Percentiles rank a stretch among this genome's conserved stretches.
These are phyloP conservation scores for Skeletonema tropicum DNA, from an alignment of 108 stramenopile genomes.

Conservation along the genomic window DNA sequence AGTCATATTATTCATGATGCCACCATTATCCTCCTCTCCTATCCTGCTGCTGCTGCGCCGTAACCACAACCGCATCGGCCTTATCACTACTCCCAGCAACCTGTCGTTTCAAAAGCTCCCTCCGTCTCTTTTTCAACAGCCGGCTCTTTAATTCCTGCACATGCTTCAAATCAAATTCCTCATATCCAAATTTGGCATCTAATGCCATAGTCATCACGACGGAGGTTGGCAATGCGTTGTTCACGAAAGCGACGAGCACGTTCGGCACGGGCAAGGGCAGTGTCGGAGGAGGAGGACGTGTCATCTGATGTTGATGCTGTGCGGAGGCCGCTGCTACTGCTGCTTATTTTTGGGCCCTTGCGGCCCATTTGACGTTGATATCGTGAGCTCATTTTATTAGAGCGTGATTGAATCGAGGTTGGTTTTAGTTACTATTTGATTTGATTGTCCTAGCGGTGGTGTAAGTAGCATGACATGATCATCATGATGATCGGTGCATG, in stretches of 20 bases:
- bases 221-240: conserved; percentile 35
- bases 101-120: conserved; percentile 10
- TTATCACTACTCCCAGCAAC: not conserved
- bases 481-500: not conserved
- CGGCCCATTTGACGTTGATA: conserved; percentile 78
- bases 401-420: not conserved
- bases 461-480: not conserved
- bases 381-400: conserved; percentile 37
- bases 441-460: not conserved
- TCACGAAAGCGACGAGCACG: conserved; percentile 37
- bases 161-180: conserved; percentile 47
- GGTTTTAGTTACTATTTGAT: not conserved
- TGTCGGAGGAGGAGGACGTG: conserved; percentile 19
- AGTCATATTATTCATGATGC: conserved; percentile 21
- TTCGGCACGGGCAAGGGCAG: conserved; percentile 30
- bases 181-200: conserved; percentile 69
- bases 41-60: not conserved
- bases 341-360: conserved; percentile 10
- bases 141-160: conserved; percentile 13
- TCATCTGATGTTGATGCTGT: conserved; percentile 11
- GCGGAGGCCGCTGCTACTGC: conserved; percentile 19
- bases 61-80: conserved; percentile 10
- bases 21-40: conserved; percentile 38
- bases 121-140: conserved; percentile 2
- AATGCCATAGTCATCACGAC: conserved; percentile 51